A percentile compares a stretch with the other conserved stretches of the same genome.
Conservation (phyloP, 352 stramenopile genomes). For the Pythium apleroticum region DNA sequence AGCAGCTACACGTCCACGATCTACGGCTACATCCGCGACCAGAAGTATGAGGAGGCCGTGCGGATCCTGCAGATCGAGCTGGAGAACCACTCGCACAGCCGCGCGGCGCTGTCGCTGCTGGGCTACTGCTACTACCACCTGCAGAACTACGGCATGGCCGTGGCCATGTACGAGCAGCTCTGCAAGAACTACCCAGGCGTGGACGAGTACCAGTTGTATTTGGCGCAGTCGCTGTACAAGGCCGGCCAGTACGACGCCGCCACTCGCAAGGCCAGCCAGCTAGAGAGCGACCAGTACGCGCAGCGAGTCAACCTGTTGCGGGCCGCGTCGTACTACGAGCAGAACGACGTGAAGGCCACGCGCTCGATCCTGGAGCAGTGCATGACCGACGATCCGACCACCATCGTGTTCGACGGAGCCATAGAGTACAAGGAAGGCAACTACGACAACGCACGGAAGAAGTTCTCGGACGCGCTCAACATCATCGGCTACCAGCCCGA, state of each 20-base stretch:
- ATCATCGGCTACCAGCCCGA: conserved; percentile 93
- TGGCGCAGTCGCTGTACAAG: conserved; percentile 95
- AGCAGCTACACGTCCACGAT: conserved; percentile 93
- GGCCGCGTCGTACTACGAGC: conserved; percentile 94
- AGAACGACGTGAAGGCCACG: conserved; percentile 92
- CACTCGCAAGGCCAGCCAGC: conserved; percentile 75
- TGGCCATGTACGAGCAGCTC: conserved; percentile 95
- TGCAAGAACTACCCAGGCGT: conserved; percentile 91
- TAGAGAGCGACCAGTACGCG: conserved; percentile 85
- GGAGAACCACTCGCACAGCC: conserved; percentile 92
- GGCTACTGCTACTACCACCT: conserved; percentile 98
- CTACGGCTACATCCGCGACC: conserved; percentile 93
- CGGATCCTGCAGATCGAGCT: conserved; percentile 91
- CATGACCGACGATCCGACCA: conserved; percentile 91
- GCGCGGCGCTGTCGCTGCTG: conserved; percentile 92
- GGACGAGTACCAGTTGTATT: conserved; percentile 95
- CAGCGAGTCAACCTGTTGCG: conserved; percentile 87
- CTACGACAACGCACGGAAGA: conserved; percentile 86
- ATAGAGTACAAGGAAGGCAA: conserved; percentile 89
- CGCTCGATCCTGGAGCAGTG: conserved; percentile 92
- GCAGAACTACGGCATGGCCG: conserved; percentile 90
- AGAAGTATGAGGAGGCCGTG: conserved; percentile 94
- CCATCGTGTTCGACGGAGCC: conserved; percentile 80
- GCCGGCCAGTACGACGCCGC: conserved; percentile 77
- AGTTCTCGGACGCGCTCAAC: conserved; percentile 93